phyloP scores from a whole-genome alignment of 208 protist species.

The Wallacemonas sp. region DNA sequence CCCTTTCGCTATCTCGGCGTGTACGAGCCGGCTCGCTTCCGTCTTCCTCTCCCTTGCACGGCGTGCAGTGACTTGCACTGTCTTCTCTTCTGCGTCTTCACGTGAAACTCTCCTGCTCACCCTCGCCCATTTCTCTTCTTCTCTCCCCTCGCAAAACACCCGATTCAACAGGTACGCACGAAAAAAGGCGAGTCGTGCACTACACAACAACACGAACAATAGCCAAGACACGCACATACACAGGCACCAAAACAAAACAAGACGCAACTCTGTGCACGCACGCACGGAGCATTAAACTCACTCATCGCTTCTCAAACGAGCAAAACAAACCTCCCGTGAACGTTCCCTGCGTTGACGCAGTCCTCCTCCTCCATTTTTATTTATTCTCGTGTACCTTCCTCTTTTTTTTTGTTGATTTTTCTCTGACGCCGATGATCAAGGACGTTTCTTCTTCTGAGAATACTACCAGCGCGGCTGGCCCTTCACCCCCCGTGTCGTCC shows the following conservation, averaged over 20 bases:
- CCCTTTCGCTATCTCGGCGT: neutral
- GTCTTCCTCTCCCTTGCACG: neutral
- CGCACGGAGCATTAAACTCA: no score
- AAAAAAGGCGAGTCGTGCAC: neutral
- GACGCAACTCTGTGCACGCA: no score
- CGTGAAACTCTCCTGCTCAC: no score
- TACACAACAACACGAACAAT: neutral
- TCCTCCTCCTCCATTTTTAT: constrained; percentile 15
- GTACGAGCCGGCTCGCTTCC: neutral
- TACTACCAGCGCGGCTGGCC: constrained; percentile 17
- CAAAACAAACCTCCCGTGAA: no score
- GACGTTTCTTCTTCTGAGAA: neutral
- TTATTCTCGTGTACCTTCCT: neutral
- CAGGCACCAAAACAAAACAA: no score
- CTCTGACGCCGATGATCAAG: constrained; percentile 1
- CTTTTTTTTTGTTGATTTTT: neutral
- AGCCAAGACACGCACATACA: no score
- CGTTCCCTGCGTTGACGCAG: neutral
- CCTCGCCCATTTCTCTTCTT: constrained; percentile 19
- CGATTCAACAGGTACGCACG: no score
- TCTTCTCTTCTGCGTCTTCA: neutral
- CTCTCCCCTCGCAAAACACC: neutral
- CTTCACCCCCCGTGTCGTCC: constrained; percentile 9
- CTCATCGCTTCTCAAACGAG: no score
- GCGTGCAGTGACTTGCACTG: neutral